Base-by-base conservation (phyloP, 495 filamentous ascomycete genomes). In the Delitschia confertaspora region DNA sequence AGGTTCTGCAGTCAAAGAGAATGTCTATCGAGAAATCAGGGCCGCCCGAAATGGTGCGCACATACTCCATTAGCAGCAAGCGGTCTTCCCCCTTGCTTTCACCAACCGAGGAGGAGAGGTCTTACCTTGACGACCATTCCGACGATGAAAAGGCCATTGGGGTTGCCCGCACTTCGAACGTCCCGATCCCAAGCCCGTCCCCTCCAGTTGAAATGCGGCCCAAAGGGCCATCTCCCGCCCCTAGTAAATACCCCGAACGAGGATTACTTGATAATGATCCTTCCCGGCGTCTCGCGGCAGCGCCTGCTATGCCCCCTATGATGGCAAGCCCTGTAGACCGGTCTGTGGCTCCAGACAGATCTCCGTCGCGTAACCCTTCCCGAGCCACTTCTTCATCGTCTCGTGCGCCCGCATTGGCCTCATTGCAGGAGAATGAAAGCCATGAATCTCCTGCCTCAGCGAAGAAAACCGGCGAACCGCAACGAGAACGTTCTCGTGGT, bases 111-210 rank as follows among this genome's bases (percentile, higher is more conserved):
- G 47, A 55, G 25, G n/a, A 2, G 9, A 45, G 19, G 13, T 42
- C 51, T 2, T 54, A 49, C 32, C 34, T 42, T 10, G 36, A 55
- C n/a, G 45, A 55, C 25, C 17, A 31, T 5, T n/a, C 41, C 2
- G 53, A 51, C 14, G 36, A 48, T 20, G 47, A 56, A 3, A 38
- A 56, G 21, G 51, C 45, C 6, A 59, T 59, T 27, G 56, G 56
- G 3, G 45, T 59, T 13, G 56, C 56, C 1, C 51, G 34, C 22
- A 59, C 56, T 17, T 49, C 56, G 1, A 52, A 59, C 32, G 36
- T 52, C 4, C 52, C 56, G 1, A 45, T 59, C 26, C 31, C 42
- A 10, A 30, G 44, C 4, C 42, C 52, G 11, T 39, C 51, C 3
- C 47, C 52, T 16, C 45, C 44, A 9, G 29, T 11, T 21, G 49